These are phyloP conservation scores for Sicyos baderoa DNA, from an alignment of 306 rosid genomes.

Conservation along the genomic window DNA sequence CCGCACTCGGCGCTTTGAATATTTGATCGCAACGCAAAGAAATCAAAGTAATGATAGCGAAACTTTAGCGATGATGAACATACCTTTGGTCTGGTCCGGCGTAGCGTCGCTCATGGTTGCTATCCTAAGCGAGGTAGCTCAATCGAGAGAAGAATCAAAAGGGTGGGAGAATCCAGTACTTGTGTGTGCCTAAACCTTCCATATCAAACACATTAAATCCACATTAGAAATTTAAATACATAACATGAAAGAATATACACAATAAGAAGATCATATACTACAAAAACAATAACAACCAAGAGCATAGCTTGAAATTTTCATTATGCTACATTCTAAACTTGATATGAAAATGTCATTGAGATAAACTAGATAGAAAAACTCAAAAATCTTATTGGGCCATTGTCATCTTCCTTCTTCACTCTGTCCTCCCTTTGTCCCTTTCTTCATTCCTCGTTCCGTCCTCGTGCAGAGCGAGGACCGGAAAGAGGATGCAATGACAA, in stretches of 20 bases:
- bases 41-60: background rate
- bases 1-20: background rate
- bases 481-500: conserved; percentile 9
- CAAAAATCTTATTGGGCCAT: too few species aligned
- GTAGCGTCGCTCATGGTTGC: conserved; percentile 63
- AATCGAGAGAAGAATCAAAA: conserved; percentile 23
- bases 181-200: conserved; percentile 34
- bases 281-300: background rate
- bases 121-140: conserved; percentile 32
- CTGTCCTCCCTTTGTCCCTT: background rate
- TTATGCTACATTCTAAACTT: background rate
- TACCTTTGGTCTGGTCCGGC: conserved; percentile 46
- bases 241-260: background rate
- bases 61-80: background rate
- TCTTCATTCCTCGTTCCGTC: background rate
- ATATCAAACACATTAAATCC: conserved; percentile 5
- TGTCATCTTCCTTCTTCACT: background rate
- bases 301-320: background rate
- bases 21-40: background rate
- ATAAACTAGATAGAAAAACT: too few species aligned
- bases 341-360: too few species aligned
- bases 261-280: background rate
- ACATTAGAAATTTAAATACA: conserved; percentile 21
- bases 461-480: background rate
- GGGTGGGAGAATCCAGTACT: conserved; percentile 41